Conservation (phyloP, 1,139 yeast species). For the Zygotorulaspora mrakii region DNA sequence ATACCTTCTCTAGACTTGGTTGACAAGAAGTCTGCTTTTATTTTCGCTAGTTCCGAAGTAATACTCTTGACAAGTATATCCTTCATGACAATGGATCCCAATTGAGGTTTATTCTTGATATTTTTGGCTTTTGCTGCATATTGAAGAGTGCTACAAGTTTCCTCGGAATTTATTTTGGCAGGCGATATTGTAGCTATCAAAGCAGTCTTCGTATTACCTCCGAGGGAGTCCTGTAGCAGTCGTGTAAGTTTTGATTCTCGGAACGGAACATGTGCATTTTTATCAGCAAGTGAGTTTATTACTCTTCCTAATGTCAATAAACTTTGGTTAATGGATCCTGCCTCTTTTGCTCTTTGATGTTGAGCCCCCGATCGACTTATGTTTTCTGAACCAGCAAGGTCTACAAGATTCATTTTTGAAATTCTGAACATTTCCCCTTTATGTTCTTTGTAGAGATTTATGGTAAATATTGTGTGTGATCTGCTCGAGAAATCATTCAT, state of each 20-base stretch:
- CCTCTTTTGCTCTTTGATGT: constrained; percentile 61
- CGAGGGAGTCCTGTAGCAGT: constrained; percentile 59
- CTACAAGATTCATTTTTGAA: constrained; percentile 72
- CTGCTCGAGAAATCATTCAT: constrained; percentile 67
- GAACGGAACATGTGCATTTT: constrained; percentile 52
- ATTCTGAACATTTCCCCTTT: constrained; percentile 44
- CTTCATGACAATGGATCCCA: constrained; percentile 45
- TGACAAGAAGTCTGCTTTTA: constrained; percentile 56
- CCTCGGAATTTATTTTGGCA: constrained; percentile 57
- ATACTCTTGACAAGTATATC: constrained; percentile 55
- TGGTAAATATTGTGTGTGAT: constrained; percentile 69
- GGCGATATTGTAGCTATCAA: constrained; percentile 67
- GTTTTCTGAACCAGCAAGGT: constrained; percentile 76
- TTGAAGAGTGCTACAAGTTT: constrained; percentile 60
- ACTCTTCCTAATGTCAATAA: constrained; percentile 62
- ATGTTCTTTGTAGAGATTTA: constrained; percentile 49
- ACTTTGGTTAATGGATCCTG: constrained; percentile 66
- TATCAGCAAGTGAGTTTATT: constrained; percentile 50
- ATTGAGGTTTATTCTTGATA: constrained; percentile 60
- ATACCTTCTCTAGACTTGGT: constrained; percentile 62
- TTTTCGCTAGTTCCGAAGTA: constrained; percentile 51
- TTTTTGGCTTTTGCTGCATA: constrained; percentile 65
- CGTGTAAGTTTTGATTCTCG: constrained; percentile 65
- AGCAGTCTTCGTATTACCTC: constrained; percentile 64
- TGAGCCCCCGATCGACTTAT: constrained; percentile 56